phyloP scores from a whole-genome alignment of 768 basidiomycete species.

The Trichaptum fuscoviolaceum region DNA sequence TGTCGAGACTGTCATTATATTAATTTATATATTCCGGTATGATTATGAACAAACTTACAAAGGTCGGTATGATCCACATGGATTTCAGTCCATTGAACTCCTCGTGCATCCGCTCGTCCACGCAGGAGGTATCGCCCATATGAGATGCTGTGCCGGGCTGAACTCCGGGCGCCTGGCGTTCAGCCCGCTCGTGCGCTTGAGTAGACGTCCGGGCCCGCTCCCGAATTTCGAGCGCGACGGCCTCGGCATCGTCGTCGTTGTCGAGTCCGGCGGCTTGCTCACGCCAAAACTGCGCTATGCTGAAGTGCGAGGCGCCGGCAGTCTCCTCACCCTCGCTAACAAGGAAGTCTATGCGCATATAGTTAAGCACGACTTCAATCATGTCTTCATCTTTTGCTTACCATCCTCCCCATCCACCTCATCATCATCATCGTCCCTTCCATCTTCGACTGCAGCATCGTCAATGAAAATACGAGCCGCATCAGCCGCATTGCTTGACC shows the following conservation, averaged over 20 bases:
- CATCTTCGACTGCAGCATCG: background rate
- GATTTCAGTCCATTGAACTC: background rate
- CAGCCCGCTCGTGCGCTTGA: background rate
- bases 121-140: background rate
- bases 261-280: background rate
- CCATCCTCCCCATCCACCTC: background rate
- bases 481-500: background rate
- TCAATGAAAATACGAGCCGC: background rate
- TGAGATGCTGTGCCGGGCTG: background rate
- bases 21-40: background rate
- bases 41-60: background rate
- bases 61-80: background rate
- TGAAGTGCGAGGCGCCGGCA: background rate
- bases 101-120: background rate
- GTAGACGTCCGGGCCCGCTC: background rate
- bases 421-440: background rate
- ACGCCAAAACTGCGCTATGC: background rate
- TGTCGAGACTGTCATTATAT: background rate
- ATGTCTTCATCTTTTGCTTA: background rate
- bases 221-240: background rate
- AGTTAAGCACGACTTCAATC: background rate
- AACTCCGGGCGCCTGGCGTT: background rate
- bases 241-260: background rate
- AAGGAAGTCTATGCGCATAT: background rate
- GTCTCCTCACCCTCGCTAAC: background rate